phyloP scores from a whole-genome alignment of 768 basidiomycete genomes.

The Pleurotus tuber-regium region DNA sequence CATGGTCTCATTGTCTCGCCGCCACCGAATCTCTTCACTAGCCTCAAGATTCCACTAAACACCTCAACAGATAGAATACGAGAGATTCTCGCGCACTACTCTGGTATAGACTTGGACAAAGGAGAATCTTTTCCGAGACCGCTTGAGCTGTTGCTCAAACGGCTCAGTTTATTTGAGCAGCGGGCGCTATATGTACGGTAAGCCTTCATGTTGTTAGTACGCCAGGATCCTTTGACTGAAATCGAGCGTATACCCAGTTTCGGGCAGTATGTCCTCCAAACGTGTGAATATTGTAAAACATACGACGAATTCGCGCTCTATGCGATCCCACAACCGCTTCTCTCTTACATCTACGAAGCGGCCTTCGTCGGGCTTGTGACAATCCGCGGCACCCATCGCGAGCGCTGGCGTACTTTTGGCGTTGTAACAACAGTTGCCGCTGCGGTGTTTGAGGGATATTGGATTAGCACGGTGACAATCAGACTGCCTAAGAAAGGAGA shows the following conservation, averaged over 20 bases:
- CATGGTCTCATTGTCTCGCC: slow-evolving; percentile 42
- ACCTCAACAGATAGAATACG: slow-evolving; percentile 52
- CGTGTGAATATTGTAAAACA: slow-evolving; percentile 65
- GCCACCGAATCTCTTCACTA: slow-evolving; percentile 62
- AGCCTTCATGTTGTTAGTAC: too few relatives aligned
- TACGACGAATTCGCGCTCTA: slow-evolving; percentile 59
- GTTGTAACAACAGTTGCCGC: slow-evolving; percentile 48
- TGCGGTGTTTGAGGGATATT: slow-evolving; percentile 54
- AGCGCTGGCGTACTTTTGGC: slow-evolving; percentile 42
- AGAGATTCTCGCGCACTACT: slow-evolving; percentile 36
- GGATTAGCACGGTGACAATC: slow-evolving; percentile 44
- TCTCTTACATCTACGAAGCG: slow-evolving; percentile 59
- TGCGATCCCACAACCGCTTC: slow-evolving; percentile 49
- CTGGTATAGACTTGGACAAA: slow-evolving; percentile 28
- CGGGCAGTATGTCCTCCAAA: slow-evolving; percentile 61
- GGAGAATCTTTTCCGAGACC: slow-evolving; percentile 38
- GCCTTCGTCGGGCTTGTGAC: slow-evolving; percentile 52
- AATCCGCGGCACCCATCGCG: slow-evolving; percentile 33
- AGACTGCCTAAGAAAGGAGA: slow-evolving; percentile 37
- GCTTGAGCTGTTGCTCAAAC: slow-evolving; percentile 50
- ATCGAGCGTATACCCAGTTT: slow-evolving; percentile 40
- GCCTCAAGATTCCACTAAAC: slow-evolving; percentile 53
- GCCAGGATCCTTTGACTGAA: too few relatives aligned
- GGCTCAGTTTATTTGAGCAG: slow-evolving; percentile 54
- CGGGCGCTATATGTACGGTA: slow-evolving; percentile 61